A percentile compares a stretch with the other conserved stretches of the same genome.
Evolutionary conservation across 192 early-diverging fungal genomes (phyloP).

Genomic region (Coemansia sp.): DNA sequence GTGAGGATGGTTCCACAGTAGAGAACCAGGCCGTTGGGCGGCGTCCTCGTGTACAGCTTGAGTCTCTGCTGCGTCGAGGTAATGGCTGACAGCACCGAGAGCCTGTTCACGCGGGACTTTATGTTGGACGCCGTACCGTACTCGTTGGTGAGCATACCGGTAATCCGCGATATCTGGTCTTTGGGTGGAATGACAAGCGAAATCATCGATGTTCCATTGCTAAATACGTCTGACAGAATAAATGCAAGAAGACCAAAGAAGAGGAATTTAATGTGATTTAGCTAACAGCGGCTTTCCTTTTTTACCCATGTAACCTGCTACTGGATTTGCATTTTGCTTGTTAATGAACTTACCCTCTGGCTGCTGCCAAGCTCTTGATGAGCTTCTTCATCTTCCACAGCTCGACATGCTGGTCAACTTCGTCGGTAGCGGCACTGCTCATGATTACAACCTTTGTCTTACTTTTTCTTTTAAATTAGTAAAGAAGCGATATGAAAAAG

Average conservation of each 20-base stretch:
- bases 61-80: constrained; percentile 95
- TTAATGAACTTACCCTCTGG: constrained; percentile 72
- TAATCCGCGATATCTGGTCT: constrained; percentile 86
- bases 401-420: constrained; percentile 86
- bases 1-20: constrained; percentile 96
- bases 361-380: constrained; percentile 93
- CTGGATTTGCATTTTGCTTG: neutral
- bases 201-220: constrained; percentile 99
- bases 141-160: constrained; percentile 96
- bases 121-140: constrained; percentile 99
- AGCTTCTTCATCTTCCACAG: constrained; percentile 99
- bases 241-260: neutral
- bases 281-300: no score
- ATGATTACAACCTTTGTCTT: constrained; percentile 10
- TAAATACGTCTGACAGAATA: constrained; percentile 9
- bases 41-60: constrained; percentile 90
- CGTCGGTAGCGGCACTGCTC: constrained; percentile 15
- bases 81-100: constrained; percentile 96
- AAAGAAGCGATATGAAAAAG: constrained; percentile 12
- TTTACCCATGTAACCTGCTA: neutral
- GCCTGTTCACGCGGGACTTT: constrained; percentile 97
- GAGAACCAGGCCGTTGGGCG: constrained; percentile 93
- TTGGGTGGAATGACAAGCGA: constrained; percentile 93
- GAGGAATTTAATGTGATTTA: no score
- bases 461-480: neutral